Conservation (phyloP, 2,329 filamentous ascomycete species). For the Leptographium lundbergii region DNA sequence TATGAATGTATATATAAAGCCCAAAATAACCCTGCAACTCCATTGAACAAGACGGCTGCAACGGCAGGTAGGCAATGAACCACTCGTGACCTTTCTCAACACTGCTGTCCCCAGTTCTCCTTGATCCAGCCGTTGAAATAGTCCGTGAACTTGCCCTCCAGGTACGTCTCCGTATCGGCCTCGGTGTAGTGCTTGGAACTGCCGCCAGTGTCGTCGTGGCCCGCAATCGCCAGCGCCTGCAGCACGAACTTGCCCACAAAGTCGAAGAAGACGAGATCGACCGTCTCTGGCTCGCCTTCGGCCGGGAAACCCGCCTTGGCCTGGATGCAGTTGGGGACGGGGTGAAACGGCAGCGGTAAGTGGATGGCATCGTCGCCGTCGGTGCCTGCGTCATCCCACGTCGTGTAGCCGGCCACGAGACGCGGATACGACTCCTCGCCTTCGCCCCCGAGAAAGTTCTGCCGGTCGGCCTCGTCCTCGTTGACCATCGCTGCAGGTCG, state of each 20-base stretch:
- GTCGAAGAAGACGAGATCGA: slow-evolving; percentile 85
- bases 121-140: slow-evolving; percentile 44
- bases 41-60: background rate
- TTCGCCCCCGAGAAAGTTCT: slow-evolving; percentile 16
- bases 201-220: slow-evolving; percentile 26
- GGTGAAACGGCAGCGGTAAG: slow-evolving; percentile 58
- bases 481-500: background rate
- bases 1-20: background rate
- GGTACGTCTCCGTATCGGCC: slow-evolving; percentile 37
- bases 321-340: slow-evolving; percentile 75
- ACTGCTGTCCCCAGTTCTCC: slow-evolving; percentile 42
- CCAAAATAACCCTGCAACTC: background rate
- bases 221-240: slow-evolving; percentile 42
- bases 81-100: no score
- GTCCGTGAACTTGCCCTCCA: slow-evolving; percentile 41
- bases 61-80: no score
- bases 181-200: slow-evolving; percentile 25
- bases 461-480: slow-evolving; percentile 10
- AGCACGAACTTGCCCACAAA: slow-evolving; percentile 79
- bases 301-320: slow-evolving; percentile 49
- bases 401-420: slow-evolving; percentile 67
- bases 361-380: slow-evolving; percentile 91
- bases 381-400: slow-evolving; percentile 65
- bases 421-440: slow-evolving; percentile 21
- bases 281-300: slow-evolving; percentile 42